phyloP scores from a whole-genome alignment of 2,329 filamentous ascomycete species.

The Verruconis gallopava region DNA sequence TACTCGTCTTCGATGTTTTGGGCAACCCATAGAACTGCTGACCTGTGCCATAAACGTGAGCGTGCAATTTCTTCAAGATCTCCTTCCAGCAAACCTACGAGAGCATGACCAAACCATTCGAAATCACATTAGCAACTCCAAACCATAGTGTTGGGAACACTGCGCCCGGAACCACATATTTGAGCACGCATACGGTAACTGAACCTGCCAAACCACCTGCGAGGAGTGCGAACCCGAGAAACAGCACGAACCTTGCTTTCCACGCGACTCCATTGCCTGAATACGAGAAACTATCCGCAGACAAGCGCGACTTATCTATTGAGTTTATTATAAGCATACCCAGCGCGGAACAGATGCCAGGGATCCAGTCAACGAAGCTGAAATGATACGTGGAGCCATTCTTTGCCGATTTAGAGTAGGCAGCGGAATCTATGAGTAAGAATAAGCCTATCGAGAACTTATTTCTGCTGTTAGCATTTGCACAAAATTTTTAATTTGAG shows the following conservation, averaged over 20 bases:
- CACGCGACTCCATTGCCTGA: constrained; percentile 54
- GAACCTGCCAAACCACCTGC: constrained; percentile 54
- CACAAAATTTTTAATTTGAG: neutral
- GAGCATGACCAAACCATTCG: constrained; percentile 53
- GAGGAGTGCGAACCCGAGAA: constrained; percentile 56
- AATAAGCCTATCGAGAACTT: constrained; percentile 62
- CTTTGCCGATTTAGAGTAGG: constrained; percentile 47
- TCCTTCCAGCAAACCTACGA: constrained; percentile 46
- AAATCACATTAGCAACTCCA: constrained; percentile 52
- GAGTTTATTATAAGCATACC: constrained; percentile 63
- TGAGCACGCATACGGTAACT: constrained; percentile 54
- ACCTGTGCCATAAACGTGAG: constrained; percentile 29
- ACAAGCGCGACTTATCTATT: constrained; percentile 54
- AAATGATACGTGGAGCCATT: constrained; percentile 52
- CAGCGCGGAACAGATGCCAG: constrained; percentile 54
- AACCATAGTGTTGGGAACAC: constrained; percentile 51
- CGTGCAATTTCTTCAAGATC: neutral
- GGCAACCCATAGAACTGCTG: constrained; percentile 53
- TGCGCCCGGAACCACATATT: constrained; percentile 50
- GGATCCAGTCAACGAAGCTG: constrained; percentile 61
- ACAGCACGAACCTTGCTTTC: constrained; percentile 56
- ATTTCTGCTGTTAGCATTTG: no score
- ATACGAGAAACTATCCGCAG: constrained; percentile 52
- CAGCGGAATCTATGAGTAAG: constrained; percentile 53
- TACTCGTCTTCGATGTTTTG: constrained; percentile 65